phyloP scores from a whole-genome alignment of 495 filamentous ascomycete genomes.

The Chaetomidium leptoderma region DNA sequence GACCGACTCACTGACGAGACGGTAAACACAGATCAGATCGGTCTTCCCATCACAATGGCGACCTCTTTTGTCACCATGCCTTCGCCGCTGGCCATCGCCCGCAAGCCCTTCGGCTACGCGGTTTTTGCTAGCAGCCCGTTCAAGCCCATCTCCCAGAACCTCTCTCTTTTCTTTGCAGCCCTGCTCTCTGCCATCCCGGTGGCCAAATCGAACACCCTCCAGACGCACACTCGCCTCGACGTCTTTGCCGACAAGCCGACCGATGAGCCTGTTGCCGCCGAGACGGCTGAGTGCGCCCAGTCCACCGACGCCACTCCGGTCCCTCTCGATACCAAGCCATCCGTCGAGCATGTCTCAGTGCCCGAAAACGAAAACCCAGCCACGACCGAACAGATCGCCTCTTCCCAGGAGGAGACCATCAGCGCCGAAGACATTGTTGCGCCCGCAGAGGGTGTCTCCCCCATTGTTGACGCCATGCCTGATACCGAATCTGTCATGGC shows the following conservation, averaged over 20 bases:
- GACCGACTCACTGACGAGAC: neutral
- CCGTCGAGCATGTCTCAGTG: neutral
- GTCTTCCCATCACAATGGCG: neutral
- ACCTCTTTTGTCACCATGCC: neutral
- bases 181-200: neutral
- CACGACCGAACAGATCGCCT: neutral
- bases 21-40: neutral
- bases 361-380: too few relatives aligned
- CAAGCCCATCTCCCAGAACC: conserved; percentile 1
- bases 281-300: neutral
- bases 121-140: neutral
- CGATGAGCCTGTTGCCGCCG: neutral
- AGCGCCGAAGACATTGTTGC: neutral
- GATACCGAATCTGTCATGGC: neutral
- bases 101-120: neutral
- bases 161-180: neutral
- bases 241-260: neutral
- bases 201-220: neutral
- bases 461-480: neutral
- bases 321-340: neutral
- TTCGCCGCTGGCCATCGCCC: neutral
- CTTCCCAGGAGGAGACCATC: neutral
- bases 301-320: neutral
- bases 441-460: neutral
- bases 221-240: neutral